phyloP scores from a whole-genome alignment of 225 moss, liverwort and hornwort species.

The Pleurozium schreberi region DNA sequence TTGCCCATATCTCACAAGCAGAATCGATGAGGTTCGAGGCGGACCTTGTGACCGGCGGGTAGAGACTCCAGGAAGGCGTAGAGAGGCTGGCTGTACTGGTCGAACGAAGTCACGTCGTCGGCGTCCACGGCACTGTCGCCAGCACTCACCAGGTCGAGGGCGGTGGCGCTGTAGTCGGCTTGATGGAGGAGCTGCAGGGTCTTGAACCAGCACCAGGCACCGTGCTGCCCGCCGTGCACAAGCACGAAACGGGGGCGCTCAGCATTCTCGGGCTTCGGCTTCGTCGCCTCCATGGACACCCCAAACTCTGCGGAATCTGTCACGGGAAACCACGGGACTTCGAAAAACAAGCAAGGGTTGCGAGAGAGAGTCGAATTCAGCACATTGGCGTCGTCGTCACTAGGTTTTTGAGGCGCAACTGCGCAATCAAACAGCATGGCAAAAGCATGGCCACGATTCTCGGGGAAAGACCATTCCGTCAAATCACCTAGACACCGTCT shows the following conservation, averaged over 20 bases:
- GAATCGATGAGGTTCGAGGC: not conserved
- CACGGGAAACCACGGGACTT: not conserved
- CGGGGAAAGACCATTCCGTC: not conserved
- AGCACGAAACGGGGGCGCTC: slow-evolving; percentile 6
- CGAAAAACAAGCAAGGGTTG: not conserved
- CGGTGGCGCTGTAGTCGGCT: slow-evolving; percentile 10
- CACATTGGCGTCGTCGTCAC: not conserved
- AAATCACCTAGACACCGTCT: not conserved
- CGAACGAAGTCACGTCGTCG: slow-evolving; percentile 12
- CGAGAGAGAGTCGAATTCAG: not conserved
- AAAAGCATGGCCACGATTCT: not conserved
- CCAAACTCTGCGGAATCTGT: not conserved
- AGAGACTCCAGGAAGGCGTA: slow-evolving; percentile 11
- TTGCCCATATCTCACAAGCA: not conserved
- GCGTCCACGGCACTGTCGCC: slow-evolving; percentile 14
- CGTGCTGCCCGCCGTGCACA: slow-evolving; percentile 30
- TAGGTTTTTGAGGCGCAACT: not conserved
- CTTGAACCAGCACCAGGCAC: slow-evolving; percentile 44
- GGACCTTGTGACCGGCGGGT: slow-evolving; percentile 5
- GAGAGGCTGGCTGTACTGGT: slow-evolving; percentile 24
- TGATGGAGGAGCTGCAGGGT: slow-evolving; percentile 12
- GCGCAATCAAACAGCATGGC: not conserved
- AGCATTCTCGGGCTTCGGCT: not conserved
- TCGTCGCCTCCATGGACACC: not conserved
- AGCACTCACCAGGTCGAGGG: slow-evolving; percentile 28